Percentiles rank a stretch among this genome's conserved stretches.
Evolutionary conservation across 345 rosid species (phyloP).

Genomic region (Erysimum cheiranthoides): DNA sequence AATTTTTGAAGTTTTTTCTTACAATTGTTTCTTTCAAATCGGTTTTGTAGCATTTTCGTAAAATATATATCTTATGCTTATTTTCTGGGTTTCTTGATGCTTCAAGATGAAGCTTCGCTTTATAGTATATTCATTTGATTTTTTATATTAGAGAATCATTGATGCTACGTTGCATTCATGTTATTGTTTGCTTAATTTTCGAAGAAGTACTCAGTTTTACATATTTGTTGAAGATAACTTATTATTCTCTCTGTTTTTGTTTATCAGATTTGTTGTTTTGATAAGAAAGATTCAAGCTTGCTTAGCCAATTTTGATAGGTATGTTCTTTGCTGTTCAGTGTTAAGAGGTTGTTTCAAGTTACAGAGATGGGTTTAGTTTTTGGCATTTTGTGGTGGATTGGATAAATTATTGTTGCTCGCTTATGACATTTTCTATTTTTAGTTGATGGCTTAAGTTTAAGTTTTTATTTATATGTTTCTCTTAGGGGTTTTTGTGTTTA

Average conservation of each 20-base stretch:
- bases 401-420: conserved; percentile 7
- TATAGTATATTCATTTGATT: conserved; percentile 7
- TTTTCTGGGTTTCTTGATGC: conserved; percentile 19
- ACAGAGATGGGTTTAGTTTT: conserved; percentile 4
- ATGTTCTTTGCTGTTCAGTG: conserved; percentile 12
- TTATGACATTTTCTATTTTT: conserved; percentile 25
- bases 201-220: neutral
- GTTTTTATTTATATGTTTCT: neutral
- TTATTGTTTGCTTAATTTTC: conserved; percentile 20
- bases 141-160: conserved; percentile 12
- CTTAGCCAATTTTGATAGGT: conserved; percentile 28
- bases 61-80: conserved; percentile 33
- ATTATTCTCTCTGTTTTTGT: conserved; percentile 8
- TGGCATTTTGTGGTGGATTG: conserved; percentile 31
- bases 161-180: conserved; percentile 22
- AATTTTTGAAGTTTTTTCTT: no score
- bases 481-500: neutral
- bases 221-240: neutral
- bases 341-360: neutral
- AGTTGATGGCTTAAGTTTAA: conserved; percentile 12
- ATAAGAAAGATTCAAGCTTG: conserved; percentile 17
- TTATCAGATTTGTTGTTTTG: conserved; percentile 26
- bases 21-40: conserved; percentile 14
- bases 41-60: conserved; percentile 27
- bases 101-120: conserved; percentile 31